Conservation (phyloP, 2,329 filamentous ascomycete species). For the Acrocalymma vagum region DNA sequence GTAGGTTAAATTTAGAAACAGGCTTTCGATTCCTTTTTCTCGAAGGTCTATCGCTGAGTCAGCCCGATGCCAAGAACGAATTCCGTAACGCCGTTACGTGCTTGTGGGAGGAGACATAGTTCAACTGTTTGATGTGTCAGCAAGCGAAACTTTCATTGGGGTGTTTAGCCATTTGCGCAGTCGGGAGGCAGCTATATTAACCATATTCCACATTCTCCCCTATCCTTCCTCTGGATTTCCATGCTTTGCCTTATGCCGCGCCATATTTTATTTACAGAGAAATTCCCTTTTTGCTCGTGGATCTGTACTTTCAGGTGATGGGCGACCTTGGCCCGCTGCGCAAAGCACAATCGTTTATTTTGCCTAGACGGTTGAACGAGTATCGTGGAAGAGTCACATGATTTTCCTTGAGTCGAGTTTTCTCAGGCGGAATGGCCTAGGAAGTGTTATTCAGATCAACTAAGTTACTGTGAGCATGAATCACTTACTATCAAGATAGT, state of each 20-base stretch:
- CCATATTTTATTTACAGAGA: too few relatives aligned
- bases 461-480: slow-evolving; percentile 10
- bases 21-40: slow-evolving; percentile 11
- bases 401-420: slow-evolving; percentile 12
- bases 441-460: slow-evolving; percentile 15
- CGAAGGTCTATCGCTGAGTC: slow-evolving; percentile 12
- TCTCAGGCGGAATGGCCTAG: slow-evolving; percentile 10
- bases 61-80: slow-evolving; percentile 13
- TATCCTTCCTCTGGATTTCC: too few relatives aligned
- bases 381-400: slow-evolving; percentile 12
- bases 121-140: too few relatives aligned
- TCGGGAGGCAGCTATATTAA: too few relatives aligned
- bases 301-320: slow-evolving; percentile 13
- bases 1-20: slow-evolving; percentile 16
- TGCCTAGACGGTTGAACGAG: slow-evolving; percentile 12
- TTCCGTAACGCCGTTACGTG: too few relatives aligned
- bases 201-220: too few relatives aligned
- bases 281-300: too few relatives aligned
- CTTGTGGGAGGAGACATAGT: too few relatives aligned
- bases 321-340: slow-evolving; percentile 8
- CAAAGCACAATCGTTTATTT: slow-evolving; percentile 14
- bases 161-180: too few relatives aligned
- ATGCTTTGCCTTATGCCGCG: too few relatives aligned
- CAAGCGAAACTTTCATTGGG: too few relatives aligned
- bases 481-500: slow-evolving; percentile 15